Evolutionary conservation across 768 basidiomycete genomes (phyloP).

Genomic region (Hericium coralloides): DNA sequence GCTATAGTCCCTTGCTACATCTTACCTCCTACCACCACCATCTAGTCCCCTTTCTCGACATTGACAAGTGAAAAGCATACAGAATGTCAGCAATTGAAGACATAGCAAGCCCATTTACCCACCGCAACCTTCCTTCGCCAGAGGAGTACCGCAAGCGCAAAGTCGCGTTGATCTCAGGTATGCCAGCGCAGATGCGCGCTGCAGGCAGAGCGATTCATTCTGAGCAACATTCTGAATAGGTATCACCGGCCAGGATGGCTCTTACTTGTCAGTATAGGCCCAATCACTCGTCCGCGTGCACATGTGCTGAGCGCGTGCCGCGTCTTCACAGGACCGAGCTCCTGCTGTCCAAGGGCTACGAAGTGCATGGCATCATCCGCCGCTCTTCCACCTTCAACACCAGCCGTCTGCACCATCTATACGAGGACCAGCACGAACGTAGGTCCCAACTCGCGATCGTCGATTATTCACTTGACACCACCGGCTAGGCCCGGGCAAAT

Average conservation of each 20-base stretch:
- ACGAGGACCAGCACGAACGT: constrained; percentile 91
- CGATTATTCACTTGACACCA: neutral
- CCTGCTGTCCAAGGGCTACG: constrained; percentile 78
- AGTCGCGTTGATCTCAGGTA: constrained; percentile 89
- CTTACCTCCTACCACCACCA: neutral
- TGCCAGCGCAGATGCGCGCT: neutral
- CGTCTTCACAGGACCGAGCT: constrained; percentile 58
- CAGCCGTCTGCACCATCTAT: constrained; percentile 87
- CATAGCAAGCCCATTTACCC: constrained; percentile 20
- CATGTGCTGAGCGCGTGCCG: neutral
- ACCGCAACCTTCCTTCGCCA: constrained; percentile 53
- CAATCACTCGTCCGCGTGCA: constrained; percentile 5
- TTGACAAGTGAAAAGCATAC: too few species aligned
- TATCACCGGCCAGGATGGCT: constrained; percentile 95
- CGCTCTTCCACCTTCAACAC: constrained; percentile 99
- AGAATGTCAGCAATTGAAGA: constrained; percentile 32
- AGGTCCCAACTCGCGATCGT: constrained; percentile 21
- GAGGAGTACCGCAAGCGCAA: constrained; percentile 87
- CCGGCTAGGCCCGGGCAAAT: constrained; percentile 54
- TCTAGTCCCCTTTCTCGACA: too few species aligned
- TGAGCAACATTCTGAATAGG: constrained; percentile 36
- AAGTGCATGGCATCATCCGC: constrained; percentile 93
- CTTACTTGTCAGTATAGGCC: constrained; percentile 64
- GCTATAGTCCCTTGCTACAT: neutral
- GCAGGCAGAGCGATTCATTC: constrained; percentile 1